phyloP scores from a whole-genome alignment of 768 basidiomycete genomes.

The Xerocomellus dryophilus region DNA sequence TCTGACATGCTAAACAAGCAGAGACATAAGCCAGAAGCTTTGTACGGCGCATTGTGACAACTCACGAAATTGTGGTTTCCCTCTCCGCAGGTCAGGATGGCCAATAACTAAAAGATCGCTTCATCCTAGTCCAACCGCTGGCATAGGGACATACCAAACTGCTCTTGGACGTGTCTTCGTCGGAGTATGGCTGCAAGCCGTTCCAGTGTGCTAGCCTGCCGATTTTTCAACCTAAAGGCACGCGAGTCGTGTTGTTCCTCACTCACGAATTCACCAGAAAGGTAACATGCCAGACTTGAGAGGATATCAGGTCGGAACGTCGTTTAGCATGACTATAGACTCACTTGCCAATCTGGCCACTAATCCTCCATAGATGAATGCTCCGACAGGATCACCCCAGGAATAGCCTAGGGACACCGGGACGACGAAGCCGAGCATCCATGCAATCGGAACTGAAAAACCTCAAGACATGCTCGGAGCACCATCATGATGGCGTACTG shows the following conservation, averaged over 20 bases:
- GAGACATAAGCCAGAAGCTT: background rate
- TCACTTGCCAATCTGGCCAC: conserved; percentile 12
- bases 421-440: conserved; percentile 1
- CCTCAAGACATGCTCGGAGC: background rate
- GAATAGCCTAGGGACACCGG: conserved; percentile 2
- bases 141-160: background rate
- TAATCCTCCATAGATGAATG: conserved; percentile 8
- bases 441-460: conserved; percentile 9
- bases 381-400: conserved; percentile 10
- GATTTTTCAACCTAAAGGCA: background rate
- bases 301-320: background rate
- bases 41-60: background rate
- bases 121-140: background rate
- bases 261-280: conserved; percentile 13
- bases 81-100: conserved; percentile 10
- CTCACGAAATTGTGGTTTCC: conserved; percentile 16
- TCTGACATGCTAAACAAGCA: conserved; percentile 9
- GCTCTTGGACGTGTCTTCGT: conserved; percentile 12
- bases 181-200: conserved; percentile 11
- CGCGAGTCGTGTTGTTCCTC: background rate
- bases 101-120: conserved; percentile 6
- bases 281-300: conserved; percentile 9
- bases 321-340: background rate
- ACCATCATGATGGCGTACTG: background rate
- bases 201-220: conserved; percentile 10